phyloP scores from a whole-genome alignment of 1,284 basidiomycete species.

The Butyriboletus pseudospeciosus region DNA sequence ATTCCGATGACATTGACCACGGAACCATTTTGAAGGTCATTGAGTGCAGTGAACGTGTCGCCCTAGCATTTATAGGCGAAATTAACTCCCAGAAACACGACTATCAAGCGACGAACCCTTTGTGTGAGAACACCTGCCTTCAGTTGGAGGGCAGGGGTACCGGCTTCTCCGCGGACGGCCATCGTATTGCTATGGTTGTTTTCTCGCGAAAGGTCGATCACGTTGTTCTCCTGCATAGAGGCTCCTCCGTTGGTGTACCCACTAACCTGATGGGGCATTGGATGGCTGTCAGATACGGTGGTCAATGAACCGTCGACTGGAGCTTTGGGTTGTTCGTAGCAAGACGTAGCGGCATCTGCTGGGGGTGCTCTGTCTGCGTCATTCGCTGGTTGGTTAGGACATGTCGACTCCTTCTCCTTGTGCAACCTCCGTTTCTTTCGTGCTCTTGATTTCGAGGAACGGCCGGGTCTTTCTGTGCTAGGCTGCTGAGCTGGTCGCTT shows the following conservation, averaged over 20 bases:
- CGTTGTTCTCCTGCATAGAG: not conserved
- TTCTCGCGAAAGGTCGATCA: not conserved
- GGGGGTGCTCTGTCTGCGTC: not conserved
- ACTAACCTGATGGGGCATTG: not conserved
- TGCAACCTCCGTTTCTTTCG: conserved; percentile 20
- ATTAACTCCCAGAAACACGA: not conserved
- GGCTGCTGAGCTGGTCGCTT: not conserved
- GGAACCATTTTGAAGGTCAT: conserved; percentile 16
- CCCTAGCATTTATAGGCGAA: conserved; percentile 21
- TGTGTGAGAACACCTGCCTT: conserved; percentile 25
- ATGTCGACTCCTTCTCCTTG: conserved; percentile 2
- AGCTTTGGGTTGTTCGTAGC: conserved; percentile 1
- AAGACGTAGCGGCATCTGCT: not conserved
- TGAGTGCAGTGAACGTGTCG: conserved; percentile 26
- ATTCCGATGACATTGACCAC: conserved; percentile 32
- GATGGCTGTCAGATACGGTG: not conserved
- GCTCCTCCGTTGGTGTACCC: not conserved
- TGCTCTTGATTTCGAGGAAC: not conserved
- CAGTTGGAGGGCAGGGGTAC: conserved; percentile 1
- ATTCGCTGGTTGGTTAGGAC: not conserved
- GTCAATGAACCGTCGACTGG: not conserved
- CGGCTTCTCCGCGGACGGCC: not conserved
- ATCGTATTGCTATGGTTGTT: not conserved
- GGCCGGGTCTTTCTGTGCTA: not conserved
- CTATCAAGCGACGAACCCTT: conserved; percentile 18